These are phyloP conservation scores for Arabidopsis suecica DNA, from an alignment of 345 rosid species.

Conservation along the genomic window DNA sequence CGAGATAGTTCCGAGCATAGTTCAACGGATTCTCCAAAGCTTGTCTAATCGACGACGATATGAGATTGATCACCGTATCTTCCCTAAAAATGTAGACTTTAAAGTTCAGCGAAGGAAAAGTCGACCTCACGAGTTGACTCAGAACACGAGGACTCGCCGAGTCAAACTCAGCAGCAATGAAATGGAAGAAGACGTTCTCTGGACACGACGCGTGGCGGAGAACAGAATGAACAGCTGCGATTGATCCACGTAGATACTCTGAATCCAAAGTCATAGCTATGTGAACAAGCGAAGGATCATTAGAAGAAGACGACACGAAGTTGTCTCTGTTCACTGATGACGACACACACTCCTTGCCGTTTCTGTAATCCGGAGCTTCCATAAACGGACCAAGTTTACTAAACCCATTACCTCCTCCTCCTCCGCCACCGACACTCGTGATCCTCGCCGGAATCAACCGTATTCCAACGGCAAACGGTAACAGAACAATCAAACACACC, in stretches of 20 bases:
- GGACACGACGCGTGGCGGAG: slow-evolving; percentile 96
- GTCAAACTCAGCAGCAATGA: slow-evolving; percentile 91
- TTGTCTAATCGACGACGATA: slow-evolving; percentile 83
- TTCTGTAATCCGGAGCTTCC: slow-evolving; percentile 95
- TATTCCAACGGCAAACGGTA: slow-evolving; percentile 59
- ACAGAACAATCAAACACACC: slow-evolving; percentile 34
- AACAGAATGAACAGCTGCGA: slow-evolving; percentile 97
- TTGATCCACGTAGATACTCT: slow-evolving; percentile 91
- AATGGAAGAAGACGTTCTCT: slow-evolving; percentile 83
- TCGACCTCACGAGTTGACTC: slow-evolving; percentile 79
- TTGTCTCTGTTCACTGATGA: slow-evolving; percentile 33
- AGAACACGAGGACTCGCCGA: slow-evolving; percentile 78
- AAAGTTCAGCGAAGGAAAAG: slow-evolving; percentile 92
- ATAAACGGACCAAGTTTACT: slow-evolving; percentile 49
- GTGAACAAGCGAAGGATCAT: slow-evolving; percentile 76
- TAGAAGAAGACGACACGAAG: slow-evolving; percentile 53
- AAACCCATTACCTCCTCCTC: slow-evolving; percentile 24
- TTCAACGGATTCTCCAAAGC: slow-evolving; percentile 94
- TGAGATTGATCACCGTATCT: slow-evolving; percentile 79
- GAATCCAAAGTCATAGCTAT: slow-evolving; percentile 95
- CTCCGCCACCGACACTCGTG: slow-evolving; percentile 23
- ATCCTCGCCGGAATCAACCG: slow-evolving; percentile 56
- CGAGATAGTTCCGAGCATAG: slow-evolving; percentile 90
- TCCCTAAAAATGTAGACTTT: slow-evolving; percentile 90
- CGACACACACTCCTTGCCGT: slow-evolving; percentile 70